A percentile compares a stretch with the other conserved stretches of the same genome.
Conservation (phyloP, 768 basidiomycete genomes). For the Tricholoma hemisulphureum region DNA sequence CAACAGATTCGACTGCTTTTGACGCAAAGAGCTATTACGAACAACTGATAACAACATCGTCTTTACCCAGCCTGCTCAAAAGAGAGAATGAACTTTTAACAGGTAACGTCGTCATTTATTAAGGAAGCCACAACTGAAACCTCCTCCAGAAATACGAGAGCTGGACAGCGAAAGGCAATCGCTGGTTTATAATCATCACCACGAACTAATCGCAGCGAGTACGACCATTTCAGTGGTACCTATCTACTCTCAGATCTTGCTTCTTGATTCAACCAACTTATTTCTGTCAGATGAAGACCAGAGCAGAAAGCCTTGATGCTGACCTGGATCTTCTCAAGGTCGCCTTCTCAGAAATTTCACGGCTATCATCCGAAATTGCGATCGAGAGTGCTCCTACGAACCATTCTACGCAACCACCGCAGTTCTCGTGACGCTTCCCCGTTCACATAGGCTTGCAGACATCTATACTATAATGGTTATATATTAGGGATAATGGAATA, state of each 20-base stretch:
- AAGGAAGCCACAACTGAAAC: not conserved
- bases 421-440: not conserved
- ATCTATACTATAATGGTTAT: not conserved
- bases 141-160: constrained; percentile 71
- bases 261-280: not conserved
- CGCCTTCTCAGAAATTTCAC: constrained; percentile 85
- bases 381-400: constrained; percentile 36
- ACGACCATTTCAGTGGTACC: constrained; percentile 86
- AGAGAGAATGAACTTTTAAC: constrained; percentile 78
- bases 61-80: constrained; percentile 70
- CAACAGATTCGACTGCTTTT: constrained; percentile 73
- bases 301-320: constrained; percentile 81
- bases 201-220: constrained; percentile 90
- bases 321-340: constrained; percentile 79
- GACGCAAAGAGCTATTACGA: constrained; percentile 85
- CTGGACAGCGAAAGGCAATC: constrained; percentile 87
- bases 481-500: constrained; percentile 1
- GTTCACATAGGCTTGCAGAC: not conserved
- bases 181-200: constrained; percentile 93
- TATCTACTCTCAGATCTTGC: constrained; percentile 18
- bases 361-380: constrained; percentile 67
- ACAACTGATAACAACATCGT: constrained; percentile 79
- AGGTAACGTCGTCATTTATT: constrained; percentile 37
- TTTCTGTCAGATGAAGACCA: constrained; percentile 71
- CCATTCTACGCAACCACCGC: not conserved